These are phyloP conservation scores for Colletotrichum cuscutae DNA, from an alignment of 2,329 filamentous ascomycete genomes.

Conservation along the genomic window DNA sequence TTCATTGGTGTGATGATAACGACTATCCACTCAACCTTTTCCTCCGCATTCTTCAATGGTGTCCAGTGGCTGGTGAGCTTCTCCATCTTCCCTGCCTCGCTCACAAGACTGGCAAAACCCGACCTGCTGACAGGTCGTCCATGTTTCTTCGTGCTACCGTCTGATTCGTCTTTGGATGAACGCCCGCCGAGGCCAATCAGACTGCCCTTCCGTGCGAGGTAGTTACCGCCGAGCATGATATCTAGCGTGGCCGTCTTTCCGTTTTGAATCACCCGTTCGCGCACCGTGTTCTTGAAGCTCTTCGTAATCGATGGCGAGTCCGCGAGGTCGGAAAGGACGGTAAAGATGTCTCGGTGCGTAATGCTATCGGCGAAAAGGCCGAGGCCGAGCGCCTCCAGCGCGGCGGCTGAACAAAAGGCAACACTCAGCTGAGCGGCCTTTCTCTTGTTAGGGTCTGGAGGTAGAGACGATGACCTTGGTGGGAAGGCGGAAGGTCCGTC, in stretches of 20 bases:
- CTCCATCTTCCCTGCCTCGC: conserved; percentile 25
- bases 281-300: conserved; percentile 56
- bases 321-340: conserved; percentile 60
- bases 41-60: conserved; percentile 33
- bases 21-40: conserved; percentile 33
- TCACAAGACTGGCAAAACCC: conserved; percentile 30
- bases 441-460: conserved; percentile 39
- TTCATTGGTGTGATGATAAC: conserved; percentile 32
- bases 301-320: conserved; percentile 54
- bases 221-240: conserved; percentile 35
- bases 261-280: conserved; percentile 48
- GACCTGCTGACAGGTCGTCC: conserved; percentile 23
- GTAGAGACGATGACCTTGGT: conserved; percentile 35
- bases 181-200: conserved; percentile 29
- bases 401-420: conserved; percentile 57
- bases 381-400: conserved; percentile 57
- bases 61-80: conserved; percentile 35
- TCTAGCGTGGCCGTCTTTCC: conserved; percentile 48
- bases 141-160: conserved; percentile 12
- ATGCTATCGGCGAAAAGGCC: conserved; percentile 44
- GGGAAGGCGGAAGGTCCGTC: conserved; percentile 33
- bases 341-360: conserved; percentile 63
- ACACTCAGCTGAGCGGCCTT: conserved; percentile 49
- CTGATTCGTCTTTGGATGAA: conserved; percentile 22
- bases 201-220: conserved; percentile 31